A percentile compares a stretch with the other conserved stretches of the same genome.
These are phyloP conservation scores for Candida lessepsii DNA, from an alignment of 805 yeast species.

Conservation along the genomic window DNA sequence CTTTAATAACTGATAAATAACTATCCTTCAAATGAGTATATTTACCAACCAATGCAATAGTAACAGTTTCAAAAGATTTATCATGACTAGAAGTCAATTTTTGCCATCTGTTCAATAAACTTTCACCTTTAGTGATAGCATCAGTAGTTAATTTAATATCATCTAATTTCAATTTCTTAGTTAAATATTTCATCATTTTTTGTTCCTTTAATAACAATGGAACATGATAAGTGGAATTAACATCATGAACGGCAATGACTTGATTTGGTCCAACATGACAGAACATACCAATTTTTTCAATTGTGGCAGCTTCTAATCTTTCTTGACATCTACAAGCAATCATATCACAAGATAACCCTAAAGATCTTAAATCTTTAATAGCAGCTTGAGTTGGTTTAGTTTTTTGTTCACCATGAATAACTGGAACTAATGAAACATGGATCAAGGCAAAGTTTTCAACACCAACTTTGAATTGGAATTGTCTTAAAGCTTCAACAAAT, in stretches of 20 bases:
- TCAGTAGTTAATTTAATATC: slow-evolving; percentile 38
- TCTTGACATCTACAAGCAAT: slow-evolving; percentile 97
- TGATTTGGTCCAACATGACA: slow-evolving; percentile 99
- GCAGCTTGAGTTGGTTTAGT: slow-evolving; percentile 99
- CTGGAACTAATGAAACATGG: slow-evolving; percentile 96
- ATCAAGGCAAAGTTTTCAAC: slow-evolving; percentile 89
- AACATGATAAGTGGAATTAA: slow-evolving; percentile 95
- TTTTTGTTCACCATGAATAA: slow-evolving; percentile 97
- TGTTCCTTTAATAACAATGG: slow-evolving; percentile 89
- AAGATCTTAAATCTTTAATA: slow-evolving; percentile 89
- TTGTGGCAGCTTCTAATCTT: slow-evolving; percentile 77
- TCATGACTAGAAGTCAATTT: slow-evolving; percentile 77
- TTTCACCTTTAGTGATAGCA: slow-evolving; percentile 62
- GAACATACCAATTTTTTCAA: slow-evolving; percentile 96
- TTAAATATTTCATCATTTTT: slow-evolving; percentile 71
- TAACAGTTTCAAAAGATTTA: slow-evolving; percentile 78
- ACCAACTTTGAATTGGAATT: slow-evolving; percentile 97
- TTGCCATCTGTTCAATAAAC: slow-evolving; percentile 75
- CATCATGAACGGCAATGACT: slow-evolving; percentile 95
- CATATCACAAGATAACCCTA: slow-evolving; percentile 94
- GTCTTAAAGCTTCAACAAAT: slow-evolving; percentile 97
- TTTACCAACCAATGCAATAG: slow-evolving; percentile 96
- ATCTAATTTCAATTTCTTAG: slow-evolving; percentile 62
- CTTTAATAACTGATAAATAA: slow-evolving; percentile 89
- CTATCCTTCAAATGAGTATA: slow-evolving; percentile 95